Percentiles rank a stretch among this genome's conserved stretches.
Conservation (phyloP, 2,329 filamentous ascomycete genomes). For the Cladosporium sp. region DNA sequence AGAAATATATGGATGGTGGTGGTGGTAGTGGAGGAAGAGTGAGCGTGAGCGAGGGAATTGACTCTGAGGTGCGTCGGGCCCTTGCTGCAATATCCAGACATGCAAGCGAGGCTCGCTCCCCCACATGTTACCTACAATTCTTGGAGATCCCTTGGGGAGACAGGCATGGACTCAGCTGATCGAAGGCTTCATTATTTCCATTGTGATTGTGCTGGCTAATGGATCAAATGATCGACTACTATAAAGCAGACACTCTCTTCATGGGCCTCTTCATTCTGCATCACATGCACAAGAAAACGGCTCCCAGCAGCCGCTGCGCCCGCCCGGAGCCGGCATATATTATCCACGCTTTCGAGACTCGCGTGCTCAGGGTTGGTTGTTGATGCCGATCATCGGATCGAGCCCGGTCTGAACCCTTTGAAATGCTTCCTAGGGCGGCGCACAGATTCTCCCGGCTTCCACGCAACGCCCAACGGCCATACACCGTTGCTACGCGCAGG, state of each 20-base stretch:
- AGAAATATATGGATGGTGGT: neutral
- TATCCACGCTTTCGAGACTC: neutral
- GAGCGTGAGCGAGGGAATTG: too few relatives aligned
- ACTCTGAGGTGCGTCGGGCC: too few relatives aligned
- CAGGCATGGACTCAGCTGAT: too few relatives aligned
- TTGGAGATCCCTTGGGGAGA: too few relatives aligned
- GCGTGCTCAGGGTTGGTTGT: neutral
- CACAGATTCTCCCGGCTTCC: neutral
- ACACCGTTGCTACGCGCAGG: neutral
- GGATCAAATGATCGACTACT: neutral
- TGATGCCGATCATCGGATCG: neutral
- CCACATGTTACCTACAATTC: too few relatives aligned
- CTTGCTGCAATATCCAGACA: too few relatives aligned
- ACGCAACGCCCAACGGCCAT: neutral
- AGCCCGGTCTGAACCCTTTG: neutral
- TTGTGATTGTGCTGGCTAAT: too few relatives aligned
- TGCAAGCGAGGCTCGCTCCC: neutral
- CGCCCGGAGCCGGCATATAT: neutral
- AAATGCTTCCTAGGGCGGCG: neutral
- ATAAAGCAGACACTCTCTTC: neutral
- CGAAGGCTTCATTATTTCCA: too few relatives aligned
- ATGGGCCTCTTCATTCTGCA: neutral
- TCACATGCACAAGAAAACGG: neutral
- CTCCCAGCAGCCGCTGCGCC: neutral
- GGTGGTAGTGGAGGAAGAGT: neutral